Percentiles rank a stretch among this genome's conserved stretches.
Conservation (phyloP, 306 rosid species). For the Geum urbanum region DNA sequence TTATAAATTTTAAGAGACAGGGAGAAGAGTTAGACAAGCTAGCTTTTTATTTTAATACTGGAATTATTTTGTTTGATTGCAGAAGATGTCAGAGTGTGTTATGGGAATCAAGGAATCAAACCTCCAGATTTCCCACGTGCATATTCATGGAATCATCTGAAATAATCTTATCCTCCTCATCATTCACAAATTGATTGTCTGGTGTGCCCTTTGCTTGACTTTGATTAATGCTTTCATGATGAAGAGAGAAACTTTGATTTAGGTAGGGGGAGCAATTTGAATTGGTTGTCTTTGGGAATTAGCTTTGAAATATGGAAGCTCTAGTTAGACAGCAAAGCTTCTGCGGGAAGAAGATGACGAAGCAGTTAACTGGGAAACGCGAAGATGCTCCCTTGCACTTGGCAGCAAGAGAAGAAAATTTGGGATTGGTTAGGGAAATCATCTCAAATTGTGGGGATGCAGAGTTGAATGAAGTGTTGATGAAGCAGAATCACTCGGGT, state of each 20-base stretch:
- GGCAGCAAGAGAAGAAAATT: slow-evolving; percentile 56
- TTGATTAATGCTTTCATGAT: slow-evolving; percentile 21
- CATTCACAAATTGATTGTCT: slow-evolving; percentile 20
- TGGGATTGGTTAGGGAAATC: slow-evolving; percentile 44
- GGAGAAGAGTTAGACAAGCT: slow-evolving; percentile 4
- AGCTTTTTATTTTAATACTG: slow-evolving; percentile 16
- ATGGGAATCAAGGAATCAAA: slow-evolving; percentile 17
- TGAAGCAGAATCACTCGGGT: slow-evolving; percentile 50
- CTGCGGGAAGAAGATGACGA: slow-evolving; percentile 43
- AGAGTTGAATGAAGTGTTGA: slow-evolving; percentile 51
- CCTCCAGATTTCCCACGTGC: slow-evolving; percentile 14
- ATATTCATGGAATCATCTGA: slow-evolving; percentile 22
- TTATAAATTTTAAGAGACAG: neutral
- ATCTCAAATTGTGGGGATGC: slow-evolving; percentile 41
- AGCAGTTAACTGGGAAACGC: slow-evolving; percentile 51
- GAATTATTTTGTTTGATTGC: slow-evolving; percentile 24
- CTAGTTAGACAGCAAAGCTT: slow-evolving; percentile 26
- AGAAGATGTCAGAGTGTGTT: slow-evolving; percentile 23
- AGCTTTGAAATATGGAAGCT: slow-evolving; percentile 15
- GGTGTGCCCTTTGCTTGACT: slow-evolving; percentile 11
- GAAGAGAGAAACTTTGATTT: slow-evolving; percentile 13
- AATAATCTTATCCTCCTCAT: slow-evolving; percentile 18
- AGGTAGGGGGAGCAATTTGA: neutral
- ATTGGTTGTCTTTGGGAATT: neutral
- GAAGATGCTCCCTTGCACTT: slow-evolving; percentile 53